Evolutionary conservation across 371 early-diverging fungal genomes (phyloP), one percentile per base, ranked within the genome.

Genomic region (Mucor indicus): DNA sequence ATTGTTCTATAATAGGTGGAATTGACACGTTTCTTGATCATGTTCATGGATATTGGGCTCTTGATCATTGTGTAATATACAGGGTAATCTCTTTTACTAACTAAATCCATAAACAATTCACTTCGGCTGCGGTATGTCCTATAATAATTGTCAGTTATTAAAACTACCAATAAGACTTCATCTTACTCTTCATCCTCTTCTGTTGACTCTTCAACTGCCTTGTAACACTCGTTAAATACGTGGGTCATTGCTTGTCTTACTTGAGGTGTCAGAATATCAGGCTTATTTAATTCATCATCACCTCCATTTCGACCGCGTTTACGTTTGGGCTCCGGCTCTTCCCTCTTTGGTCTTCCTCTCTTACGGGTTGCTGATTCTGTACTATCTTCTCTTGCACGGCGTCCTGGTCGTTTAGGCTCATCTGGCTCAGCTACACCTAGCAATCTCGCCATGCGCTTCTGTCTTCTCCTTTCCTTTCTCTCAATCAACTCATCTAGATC

Each of bases 51-150:
- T 33, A 96, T 93, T 5, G 95, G 96, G 15, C 75, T 74, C 36
- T 76, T 69, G 60, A 96, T 96, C 60, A 90, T 71, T 43, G 77
- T 64, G 64, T 94, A 94, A 61, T 94, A 94, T 38, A 86, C 75
- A 0, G 96, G 93, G 53, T 92, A 93, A 31, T 83, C 79, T 42
- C 76, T 69, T 53, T 79, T 81, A 62, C 80, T 81, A 9, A 90
- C 91, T 29, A 92, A 60, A 38, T 86, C 86, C 64, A 83, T 56
- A 55, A 92, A 93, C 31, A 91, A 57, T 21, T 79, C 79, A 44
- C 79, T 67, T 36, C 85, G 75, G 39, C 67, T 74, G 13, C 87
- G 29, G 11, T 46, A 53, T 8, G 33, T 42, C 4, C 50, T 50
- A 50, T 15, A 9, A 15, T 41, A 25, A 16, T 20, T 19, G 42